These are phyloP conservation scores for Pseudogymnoascus sp. DNA, from an alignment of 2,329 filamentous ascomycete species.

Conservation along the genomic window DNA sequence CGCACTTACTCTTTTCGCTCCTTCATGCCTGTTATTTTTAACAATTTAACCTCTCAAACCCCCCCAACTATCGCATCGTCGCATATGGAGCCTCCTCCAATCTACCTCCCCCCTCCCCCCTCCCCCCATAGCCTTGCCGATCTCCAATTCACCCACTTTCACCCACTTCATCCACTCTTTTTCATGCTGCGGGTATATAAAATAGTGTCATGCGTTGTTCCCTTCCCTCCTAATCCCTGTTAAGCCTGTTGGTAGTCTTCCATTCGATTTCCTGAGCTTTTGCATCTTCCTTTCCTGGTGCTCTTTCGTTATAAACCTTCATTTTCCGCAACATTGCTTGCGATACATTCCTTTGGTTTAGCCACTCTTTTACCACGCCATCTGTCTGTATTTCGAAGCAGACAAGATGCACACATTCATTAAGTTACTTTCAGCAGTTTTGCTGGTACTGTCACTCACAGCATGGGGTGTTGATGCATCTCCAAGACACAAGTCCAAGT, in stretches of 20 bases:
- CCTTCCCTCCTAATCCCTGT: conserved; percentile 3
- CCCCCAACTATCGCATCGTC: not conserved
- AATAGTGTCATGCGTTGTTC: conserved; percentile 7
- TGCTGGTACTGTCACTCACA: not conserved
- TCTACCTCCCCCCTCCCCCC: not conserved
- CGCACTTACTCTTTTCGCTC: not conserved
- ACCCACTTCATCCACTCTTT: conserved; percentile 6
- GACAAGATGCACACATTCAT: conserved; percentile 8
- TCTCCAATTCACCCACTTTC: conserved; percentile 2
- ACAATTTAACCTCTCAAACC: conserved; percentile 1
- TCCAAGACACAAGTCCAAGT: conserved; percentile 1
- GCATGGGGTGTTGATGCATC: conserved; percentile 1
- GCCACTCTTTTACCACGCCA: not conserved
- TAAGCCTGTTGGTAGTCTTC: conserved; percentile 1
- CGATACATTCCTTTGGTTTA: conserved; percentile 5
- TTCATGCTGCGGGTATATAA: conserved; percentile 4
- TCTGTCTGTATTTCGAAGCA: conserved; percentile 9
- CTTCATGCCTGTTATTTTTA: not conserved
- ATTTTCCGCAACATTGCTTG: conserved; percentile 4
- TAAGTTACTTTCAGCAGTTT: not conserved
- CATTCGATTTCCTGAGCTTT: not conserved
- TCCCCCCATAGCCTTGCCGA: not conserved
- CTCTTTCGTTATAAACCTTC: conserved; percentile 3
- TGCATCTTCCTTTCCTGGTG: not conserved
- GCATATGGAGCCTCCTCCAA: conserved; percentile 5